A percentile compares a stretch with the other conserved stretches of the same genome.
These are phyloP conservation scores for Septoria petroselini DNA, from an alignment of 2,329 filamentous ascomycete genomes.

Conservation along the genomic window DNA sequence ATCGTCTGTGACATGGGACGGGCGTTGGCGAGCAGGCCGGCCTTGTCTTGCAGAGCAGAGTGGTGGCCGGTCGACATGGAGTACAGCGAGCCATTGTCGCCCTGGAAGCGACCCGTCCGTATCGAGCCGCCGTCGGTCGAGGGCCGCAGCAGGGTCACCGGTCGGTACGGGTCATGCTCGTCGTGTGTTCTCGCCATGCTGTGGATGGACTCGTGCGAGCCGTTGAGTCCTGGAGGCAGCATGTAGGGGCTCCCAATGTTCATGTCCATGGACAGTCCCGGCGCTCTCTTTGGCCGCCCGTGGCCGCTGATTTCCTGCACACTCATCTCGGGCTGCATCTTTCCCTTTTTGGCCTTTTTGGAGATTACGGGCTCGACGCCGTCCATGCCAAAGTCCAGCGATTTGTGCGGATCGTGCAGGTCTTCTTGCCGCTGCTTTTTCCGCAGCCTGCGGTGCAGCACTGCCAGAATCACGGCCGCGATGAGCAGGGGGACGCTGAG, in stretches of 20 bases:
- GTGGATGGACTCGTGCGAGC: conserved; percentile 80
- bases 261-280: conserved; percentile 51
- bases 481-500: conserved; percentile 72
- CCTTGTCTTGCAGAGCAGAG: conserved; percentile 40
- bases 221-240: conserved; percentile 76
- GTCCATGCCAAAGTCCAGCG: conserved; percentile 89
- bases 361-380: conserved; percentile 23
- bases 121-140: conserved; percentile 42
- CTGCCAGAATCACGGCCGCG: conserved; percentile 65
- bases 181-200: conserved; percentile 74
- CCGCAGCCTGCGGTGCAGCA: conserved; percentile 74
- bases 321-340: conserved; percentile 51
- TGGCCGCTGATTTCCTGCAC: conserved; percentile 51
- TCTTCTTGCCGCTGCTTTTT: conserved; percentile 74
- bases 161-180: conserved; percentile 81
- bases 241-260: conserved; percentile 82
- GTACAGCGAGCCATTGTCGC: conserved; percentile 51
- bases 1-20: conserved; percentile 57
- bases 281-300: conserved; percentile 47
- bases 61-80: conserved; percentile 49
- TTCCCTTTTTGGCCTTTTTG: conserved; percentile 42
- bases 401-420: conserved; percentile 79
- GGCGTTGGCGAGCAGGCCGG: conserved; percentile 56
- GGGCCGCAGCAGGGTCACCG: conserved; percentile 55
- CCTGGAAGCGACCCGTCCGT: conserved; percentile 22